These are phyloP conservation scores for Fraxinus quadrangulata DNA, from an alignment of 257 asterid genomes.

Conservation along the genomic window DNA sequence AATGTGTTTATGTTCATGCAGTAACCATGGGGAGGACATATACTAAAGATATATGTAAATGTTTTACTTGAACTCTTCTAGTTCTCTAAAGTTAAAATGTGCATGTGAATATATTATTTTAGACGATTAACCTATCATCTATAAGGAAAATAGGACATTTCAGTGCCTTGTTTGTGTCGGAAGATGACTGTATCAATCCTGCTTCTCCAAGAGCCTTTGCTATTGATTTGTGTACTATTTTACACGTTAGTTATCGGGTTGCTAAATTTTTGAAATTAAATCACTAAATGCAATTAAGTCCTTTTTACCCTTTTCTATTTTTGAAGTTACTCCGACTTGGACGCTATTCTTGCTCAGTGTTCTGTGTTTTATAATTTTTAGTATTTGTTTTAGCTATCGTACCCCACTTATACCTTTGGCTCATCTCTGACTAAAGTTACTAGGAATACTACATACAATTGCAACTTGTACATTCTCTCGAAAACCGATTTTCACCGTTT, in stretches of 20 bases:
- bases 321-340: not conserved
- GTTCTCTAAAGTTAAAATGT: not conserved
- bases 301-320: not conserved
- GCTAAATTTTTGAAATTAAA: not conserved
- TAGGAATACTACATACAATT: too few species aligned
- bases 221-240: not conserved
- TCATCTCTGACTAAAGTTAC: too few species aligned
- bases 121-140: constrained; percentile 8
- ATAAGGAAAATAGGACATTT: constrained; percentile 11
- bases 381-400: too few species aligned
- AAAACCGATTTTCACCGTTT: too few species aligned
- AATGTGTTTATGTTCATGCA: constrained; percentile 11
- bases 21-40: constrained; percentile 26
- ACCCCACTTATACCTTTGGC: too few species aligned
- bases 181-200: constrained; percentile 22
- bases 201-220: constrained; percentile 4
- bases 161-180: constrained; percentile 23
- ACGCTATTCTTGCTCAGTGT: not conserved
- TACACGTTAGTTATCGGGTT: not conserved
- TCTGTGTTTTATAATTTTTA: not conserved
- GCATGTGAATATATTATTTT: not conserved
- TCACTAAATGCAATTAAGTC: not conserved
- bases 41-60: not conserved
- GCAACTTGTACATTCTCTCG: too few species aligned
- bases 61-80: too few species aligned